These are phyloP conservation scores for Eimeria falciformis DNA, from an alignment of 169 alveolate species.

Conservation along the genomic window DNA sequence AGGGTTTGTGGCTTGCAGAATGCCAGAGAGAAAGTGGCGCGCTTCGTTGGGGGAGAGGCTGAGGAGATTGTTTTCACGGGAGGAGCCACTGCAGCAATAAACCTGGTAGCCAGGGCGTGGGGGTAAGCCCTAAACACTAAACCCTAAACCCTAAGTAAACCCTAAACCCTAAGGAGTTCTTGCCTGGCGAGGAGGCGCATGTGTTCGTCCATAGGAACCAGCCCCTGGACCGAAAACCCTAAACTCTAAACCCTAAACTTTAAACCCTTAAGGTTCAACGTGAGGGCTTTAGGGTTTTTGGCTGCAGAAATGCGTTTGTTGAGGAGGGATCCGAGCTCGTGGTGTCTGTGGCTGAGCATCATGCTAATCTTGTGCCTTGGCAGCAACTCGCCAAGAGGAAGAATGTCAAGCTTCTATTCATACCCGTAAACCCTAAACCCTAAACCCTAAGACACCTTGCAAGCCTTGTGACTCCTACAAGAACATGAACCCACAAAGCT, in stretches of 20 bases:
- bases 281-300: background rate
- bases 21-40: constrained; percentile 73
- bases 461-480: background rate
- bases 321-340: constrained; percentile 42
- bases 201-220: background rate
- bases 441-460: too few species aligned
- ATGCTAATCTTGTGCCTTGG: constrained; percentile 82
- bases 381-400: constrained; percentile 79
- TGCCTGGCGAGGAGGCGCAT: background rate
- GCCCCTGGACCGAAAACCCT: background rate
- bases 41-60: constrained; percentile 67
- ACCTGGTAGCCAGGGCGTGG: constrained; percentile 81
- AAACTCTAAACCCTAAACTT: background rate
- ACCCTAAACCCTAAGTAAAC: constrained; percentile 1
- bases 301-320: constrained; percentile 48
- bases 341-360: constrained; percentile 78
- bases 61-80: constrained; percentile 80
- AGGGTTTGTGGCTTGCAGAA: constrained; percentile 69
- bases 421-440: too few species aligned
- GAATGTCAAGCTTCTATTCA: constrained; percentile 72
- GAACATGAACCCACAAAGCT: background rate
- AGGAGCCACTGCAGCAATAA: constrained; percentile 83
- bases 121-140: constrained; percentile 66
- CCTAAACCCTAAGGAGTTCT: background rate
- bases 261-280: background rate